Evolutionary conservation across 2,329 filamentous ascomycete genomes (phyloP), one percentile per base, ranked within the genome.

Genomic region (Akanthomyces lecanii): DNA sequence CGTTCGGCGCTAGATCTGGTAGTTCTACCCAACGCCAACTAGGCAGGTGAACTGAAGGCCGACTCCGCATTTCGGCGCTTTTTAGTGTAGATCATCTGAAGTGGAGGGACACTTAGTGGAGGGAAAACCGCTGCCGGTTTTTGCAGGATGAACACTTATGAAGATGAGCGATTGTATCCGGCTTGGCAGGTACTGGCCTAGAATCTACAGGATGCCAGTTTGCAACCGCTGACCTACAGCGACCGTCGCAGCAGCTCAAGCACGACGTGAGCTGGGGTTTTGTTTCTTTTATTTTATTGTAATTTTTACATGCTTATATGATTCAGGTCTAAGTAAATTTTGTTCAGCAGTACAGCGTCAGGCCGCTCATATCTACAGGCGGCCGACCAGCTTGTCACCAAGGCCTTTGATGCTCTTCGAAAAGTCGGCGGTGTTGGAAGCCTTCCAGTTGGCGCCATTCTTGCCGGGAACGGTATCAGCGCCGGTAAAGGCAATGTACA

Each of bases 401-500:
- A 82, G 66, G 0, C 65, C 67, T 63, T 75, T 72, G 61, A 85
- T 78, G 65, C 80, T 83, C 18, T 66, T 71, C 69, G 82, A 79
- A 65, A 85, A 85, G 10, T 77, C 75, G 4, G 71, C 70, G 11
- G 72, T 77, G 51, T 71, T 76, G 4, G 68, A 69, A 0, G 83
- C 81, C 10, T 72, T 73, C 83, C 83, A 87, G 25, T 79, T 72
- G 0, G 83, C 83, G 30, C 75, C 77, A 2, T 71, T 69, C 7
- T 74, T 71, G 0, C 82, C 82, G 0, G 82, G 82, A 2, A 84
- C 79, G 0, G 84, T 82, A 5, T 79, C 76, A 0, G 71, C 56
- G 1, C 82, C 82, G 0, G 74, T 76, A 67, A 87, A 86, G 0
- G 80, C 84, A 54, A 87, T 74, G 67, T 82, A 86, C 51, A 87